A percentile compares a stretch with the other conserved stretches of the same genome.
Evolutionary conservation across 495 filamentous ascomycete species (phyloP).

Genomic region (Hypomontagnella submonticulosa): DNA sequence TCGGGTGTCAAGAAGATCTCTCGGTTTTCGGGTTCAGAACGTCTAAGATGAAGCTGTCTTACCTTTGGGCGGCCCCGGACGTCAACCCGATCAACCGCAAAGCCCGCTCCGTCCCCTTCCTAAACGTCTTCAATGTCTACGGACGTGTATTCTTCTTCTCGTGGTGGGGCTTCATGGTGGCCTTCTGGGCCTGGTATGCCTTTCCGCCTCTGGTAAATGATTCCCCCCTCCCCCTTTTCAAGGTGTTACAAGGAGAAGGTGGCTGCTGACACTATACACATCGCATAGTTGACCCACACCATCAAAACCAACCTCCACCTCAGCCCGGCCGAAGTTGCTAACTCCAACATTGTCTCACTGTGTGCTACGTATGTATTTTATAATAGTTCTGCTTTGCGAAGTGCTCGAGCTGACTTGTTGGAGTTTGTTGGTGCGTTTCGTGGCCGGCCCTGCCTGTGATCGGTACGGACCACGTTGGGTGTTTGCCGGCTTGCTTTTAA

Average conservation of each 20-base stretch:
- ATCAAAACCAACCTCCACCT: slow-evolving; percentile 83
- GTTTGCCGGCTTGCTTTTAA: slow-evolving; percentile 78
- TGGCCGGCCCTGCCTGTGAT: slow-evolving; percentile 87
- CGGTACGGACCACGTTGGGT: slow-evolving; percentile 82
- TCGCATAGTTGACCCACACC: slow-evolving; percentile 71
- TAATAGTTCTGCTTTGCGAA: background rate
- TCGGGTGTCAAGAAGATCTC: background rate
- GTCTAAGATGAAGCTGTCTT: slow-evolving; percentile 52
- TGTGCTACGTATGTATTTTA: slow-evolving; percentile 75
- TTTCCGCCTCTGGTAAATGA: slow-evolving; percentile 82
- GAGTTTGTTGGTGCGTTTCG: slow-evolving; percentile 82
- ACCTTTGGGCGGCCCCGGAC: slow-evolving; percentile 68
- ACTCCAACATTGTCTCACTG: slow-evolving; percentile 92
- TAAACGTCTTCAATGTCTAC: slow-evolving; percentile 83
- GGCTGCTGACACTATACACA: slow-evolving; percentile 34
- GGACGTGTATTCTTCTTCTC: slow-evolving; percentile 94
- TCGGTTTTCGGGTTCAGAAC: background rate
- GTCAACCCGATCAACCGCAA: slow-evolving; percentile 84
- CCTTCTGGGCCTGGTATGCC: slow-evolving; percentile 92
- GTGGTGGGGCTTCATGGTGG: slow-evolving; percentile 95
- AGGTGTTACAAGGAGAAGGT: background rate
- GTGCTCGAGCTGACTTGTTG: slow-evolving; percentile 14
- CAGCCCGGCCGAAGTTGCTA: slow-evolving; percentile 76
- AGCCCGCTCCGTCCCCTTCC: slow-evolving; percentile 79
- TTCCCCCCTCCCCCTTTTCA: background rate